A percentile compares a stretch with the other conserved stretches of the same genome.
Conservation (phyloP, 495 filamentous ascomycete genomes). For the Penicillium parvum region DNA sequence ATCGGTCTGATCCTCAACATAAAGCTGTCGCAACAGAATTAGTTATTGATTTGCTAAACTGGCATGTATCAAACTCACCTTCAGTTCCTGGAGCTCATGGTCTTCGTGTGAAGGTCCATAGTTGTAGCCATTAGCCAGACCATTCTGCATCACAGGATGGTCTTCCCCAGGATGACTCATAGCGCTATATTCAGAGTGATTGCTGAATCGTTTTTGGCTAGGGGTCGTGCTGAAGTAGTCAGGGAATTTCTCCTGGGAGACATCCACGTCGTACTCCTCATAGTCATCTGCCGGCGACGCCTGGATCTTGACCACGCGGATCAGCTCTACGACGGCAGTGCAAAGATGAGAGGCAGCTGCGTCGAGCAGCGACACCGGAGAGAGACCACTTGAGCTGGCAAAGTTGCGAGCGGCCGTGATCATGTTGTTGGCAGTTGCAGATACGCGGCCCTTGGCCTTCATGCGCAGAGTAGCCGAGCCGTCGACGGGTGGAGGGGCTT, state of each 20-base stretch:
- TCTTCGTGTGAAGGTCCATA: constrained; percentile 42
- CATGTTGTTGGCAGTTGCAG: constrained; percentile 89
- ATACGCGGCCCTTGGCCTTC: constrained; percentile 75
- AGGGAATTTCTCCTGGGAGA: constrained; percentile 42
- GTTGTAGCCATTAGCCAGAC: constrained; percentile 21
- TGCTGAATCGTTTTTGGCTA: constrained; percentile 45
- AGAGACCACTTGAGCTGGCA: constrained; percentile 72
- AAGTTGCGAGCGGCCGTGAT: constrained; percentile 94
- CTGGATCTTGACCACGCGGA: constrained; percentile 78
- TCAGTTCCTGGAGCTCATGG: constrained; percentile 67
- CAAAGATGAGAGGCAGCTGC: constrained; percentile 92
- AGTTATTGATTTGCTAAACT: neutral
- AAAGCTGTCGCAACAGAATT: constrained; percentile 46
- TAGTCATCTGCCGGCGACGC: constrained; percentile 67
- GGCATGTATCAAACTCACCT: constrained; percentile 40
- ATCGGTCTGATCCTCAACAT: constrained; percentile 81
- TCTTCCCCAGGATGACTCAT: constrained; percentile 43
- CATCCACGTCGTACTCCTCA: constrained; percentile 58
- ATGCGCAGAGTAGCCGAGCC: constrained; percentile 39
- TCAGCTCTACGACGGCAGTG: constrained; percentile 76
- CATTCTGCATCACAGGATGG: constrained; percentile 30
- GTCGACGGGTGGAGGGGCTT: constrained; percentile 41
- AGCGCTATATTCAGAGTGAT: constrained; percentile 51
- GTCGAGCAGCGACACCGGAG: constrained; percentile 89
- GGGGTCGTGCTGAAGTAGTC: constrained; percentile 46